Evolutionary conservation across 2,329 filamentous ascomycete genomes (phyloP).

Genomic region (Diaporthe aspalathi): DNA sequence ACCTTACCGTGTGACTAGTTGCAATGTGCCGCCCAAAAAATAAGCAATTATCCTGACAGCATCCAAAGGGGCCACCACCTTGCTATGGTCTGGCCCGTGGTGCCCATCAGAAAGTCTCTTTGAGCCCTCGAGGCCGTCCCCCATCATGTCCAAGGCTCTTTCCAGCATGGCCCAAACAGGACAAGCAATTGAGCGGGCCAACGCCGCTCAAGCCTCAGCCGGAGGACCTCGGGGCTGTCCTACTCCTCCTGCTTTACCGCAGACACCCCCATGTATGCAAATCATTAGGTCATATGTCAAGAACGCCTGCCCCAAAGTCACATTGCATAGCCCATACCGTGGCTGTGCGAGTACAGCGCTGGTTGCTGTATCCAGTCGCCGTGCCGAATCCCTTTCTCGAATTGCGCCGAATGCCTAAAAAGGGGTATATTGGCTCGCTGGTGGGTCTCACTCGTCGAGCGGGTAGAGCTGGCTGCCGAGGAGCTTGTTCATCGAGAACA

Average conservation of each 20-base stretch:
- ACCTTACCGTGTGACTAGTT: conserved; percentile 11
- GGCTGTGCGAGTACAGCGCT: neutral
- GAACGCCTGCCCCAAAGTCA: conserved; percentile 32
- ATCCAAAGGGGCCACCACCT: neutral
- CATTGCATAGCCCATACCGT: conserved; percentile 23
- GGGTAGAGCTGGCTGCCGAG: conserved; percentile 90
- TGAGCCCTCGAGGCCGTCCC: neutral
- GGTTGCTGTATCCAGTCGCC: conserved; percentile 5
- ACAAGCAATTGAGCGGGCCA: conserved; percentile 1
- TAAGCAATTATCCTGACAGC: conserved; percentile 17
- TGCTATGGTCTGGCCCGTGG: neutral
- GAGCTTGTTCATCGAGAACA: conserved; percentile 99
- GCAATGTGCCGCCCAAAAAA: conserved; percentile 1
- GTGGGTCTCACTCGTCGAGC: conserved; percentile 70
- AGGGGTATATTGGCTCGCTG: neutral
- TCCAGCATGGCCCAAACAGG: neutral
- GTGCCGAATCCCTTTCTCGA: neutral
- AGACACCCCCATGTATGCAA: conserved; percentile 28
- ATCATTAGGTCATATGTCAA: conserved; percentile 35
- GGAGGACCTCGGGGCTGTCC: conserved; percentile 11
- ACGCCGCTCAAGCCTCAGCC: conserved; percentile 1
- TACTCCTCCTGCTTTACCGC: conserved; percentile 25
- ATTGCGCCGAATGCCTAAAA: neutral
- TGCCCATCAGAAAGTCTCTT: neutral
- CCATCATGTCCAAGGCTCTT: neutral